phyloP scores from a whole-genome alignment of 2,329 filamentous ascomycete genomes.

The Botrytis sinoallii region DNA sequence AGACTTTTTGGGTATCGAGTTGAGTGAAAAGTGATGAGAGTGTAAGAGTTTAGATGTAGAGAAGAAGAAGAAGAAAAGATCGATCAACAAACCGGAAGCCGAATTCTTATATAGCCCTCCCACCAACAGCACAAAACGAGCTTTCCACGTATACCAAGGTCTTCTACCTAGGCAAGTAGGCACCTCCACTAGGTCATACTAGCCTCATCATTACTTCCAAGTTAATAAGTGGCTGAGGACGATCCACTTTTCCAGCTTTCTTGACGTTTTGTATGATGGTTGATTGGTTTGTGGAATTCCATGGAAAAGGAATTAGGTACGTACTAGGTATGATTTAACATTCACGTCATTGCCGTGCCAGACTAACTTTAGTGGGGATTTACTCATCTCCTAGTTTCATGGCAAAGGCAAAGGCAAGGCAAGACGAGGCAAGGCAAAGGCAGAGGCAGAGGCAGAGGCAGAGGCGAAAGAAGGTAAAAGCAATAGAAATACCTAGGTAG shows the following conservation, averaged over 20 bases:
- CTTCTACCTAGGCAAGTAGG: not conserved
- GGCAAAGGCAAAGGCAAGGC: too few relatives aligned
- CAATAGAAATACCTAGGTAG: too few relatives aligned
- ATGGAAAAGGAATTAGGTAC: not conserved
- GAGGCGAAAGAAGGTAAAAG: not conserved
- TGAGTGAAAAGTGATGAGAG: not conserved
- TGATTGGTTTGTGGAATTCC: not conserved
- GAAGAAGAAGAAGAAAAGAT: not conserved
- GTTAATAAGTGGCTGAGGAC: not conserved
- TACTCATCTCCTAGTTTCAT: not conserved
- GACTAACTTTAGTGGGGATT: not conserved
- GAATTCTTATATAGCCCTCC: not conserved
- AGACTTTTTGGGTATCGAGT: not conserved
- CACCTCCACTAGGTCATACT: not conserved
- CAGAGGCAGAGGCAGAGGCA: too few relatives aligned
- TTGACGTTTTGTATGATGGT: not conserved
- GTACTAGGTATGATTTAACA: not conserved
- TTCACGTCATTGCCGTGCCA: not conserved
- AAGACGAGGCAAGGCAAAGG: too few relatives aligned
- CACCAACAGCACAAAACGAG: not conserved
- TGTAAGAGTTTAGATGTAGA: not conserved
- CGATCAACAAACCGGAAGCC: not conserved
- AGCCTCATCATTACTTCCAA: constrained; percentile 1
- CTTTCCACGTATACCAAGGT: not conserved
- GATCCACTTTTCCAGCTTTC: not conserved